Evolutionary conservation across 176 grass and related monocot genomes (phyloP).

Genomic region (Phyllostachys edulis): DNA sequence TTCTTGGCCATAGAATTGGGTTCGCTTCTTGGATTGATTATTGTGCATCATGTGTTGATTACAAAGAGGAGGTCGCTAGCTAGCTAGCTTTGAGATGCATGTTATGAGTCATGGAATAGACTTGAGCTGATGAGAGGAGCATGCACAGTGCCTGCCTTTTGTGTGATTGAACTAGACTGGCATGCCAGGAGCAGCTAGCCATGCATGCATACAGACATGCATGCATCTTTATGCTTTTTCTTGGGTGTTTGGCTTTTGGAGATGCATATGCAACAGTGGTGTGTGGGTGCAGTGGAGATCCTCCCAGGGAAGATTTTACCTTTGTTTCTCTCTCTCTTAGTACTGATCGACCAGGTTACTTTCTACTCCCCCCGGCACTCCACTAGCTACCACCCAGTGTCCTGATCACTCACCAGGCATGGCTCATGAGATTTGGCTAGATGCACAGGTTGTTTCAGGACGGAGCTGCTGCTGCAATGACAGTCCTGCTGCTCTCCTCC

Average conservation of each 20-base stretch:
- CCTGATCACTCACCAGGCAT: constrained; percentile 23
- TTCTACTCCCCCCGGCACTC: not conserved
- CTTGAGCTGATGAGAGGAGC: constrained; percentile 21
- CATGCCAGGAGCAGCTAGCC: constrained; percentile 52
- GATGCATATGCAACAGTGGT: constrained; percentile 34
- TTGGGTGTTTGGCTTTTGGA: constrained; percentile 46
- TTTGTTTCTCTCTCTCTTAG: constrained; percentile 46
- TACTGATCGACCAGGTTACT: constrained; percentile 33
- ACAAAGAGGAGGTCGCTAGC: not conserved
- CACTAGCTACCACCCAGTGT: not conserved
- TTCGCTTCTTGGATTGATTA: constrained; percentile 20
- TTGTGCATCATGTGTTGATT: constrained; percentile 22
- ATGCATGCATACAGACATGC: constrained; percentile 38
- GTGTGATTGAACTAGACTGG: constrained; percentile 97
- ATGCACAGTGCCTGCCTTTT: constrained; percentile 66
- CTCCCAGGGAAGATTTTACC: constrained; percentile 51
- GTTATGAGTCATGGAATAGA: constrained; percentile 31
- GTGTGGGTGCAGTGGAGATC: constrained; percentile 46
- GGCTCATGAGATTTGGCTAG: constrained; percentile 39
- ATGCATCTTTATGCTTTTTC: constrained; percentile 68
- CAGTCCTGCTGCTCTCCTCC: constrained; percentile 25
- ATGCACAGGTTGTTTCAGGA: constrained; percentile 40
- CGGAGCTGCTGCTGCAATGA: constrained; percentile 19
- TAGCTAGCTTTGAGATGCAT: constrained; percentile 36
- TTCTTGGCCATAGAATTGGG: not conserved